These are phyloP conservation scores for Alectoria sarmentosa DNA, from an alignment of 495 filamentous ascomycete genomes.

Conservation along the genomic window DNA sequence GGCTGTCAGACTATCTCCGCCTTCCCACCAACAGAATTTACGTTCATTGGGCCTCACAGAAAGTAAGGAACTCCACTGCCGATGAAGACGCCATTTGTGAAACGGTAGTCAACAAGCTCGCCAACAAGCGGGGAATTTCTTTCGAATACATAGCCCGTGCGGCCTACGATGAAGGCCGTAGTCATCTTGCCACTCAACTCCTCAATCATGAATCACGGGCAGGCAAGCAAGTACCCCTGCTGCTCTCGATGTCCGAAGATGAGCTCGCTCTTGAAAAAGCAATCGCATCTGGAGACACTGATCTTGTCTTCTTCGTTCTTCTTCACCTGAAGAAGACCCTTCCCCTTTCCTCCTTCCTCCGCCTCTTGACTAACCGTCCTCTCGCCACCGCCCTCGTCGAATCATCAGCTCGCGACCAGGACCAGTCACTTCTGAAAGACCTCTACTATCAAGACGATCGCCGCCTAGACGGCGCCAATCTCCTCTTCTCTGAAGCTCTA, in stretches of 20 bases:
- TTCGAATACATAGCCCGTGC: slow-evolving; percentile 90
- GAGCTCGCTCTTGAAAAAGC: slow-evolving; percentile 95
- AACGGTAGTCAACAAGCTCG: slow-evolving; percentile 77
- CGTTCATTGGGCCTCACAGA: slow-evolving; percentile 93
- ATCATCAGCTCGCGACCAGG: slow-evolving; percentile 65
- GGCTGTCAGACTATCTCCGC: slow-evolving; percentile 80
- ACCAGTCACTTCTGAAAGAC: slow-evolving; percentile 82
- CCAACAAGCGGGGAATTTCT: slow-evolving; percentile 82
- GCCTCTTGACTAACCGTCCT: slow-evolving; percentile 80
- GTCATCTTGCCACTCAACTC: slow-evolving; percentile 77
- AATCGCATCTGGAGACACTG: slow-evolving; percentile 90
- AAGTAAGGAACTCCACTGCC: slow-evolving; percentile 76
- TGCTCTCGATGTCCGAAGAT: slow-evolving; percentile 93
- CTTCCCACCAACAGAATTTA: slow-evolving; percentile 87
- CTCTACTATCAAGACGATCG: slow-evolving; percentile 97
- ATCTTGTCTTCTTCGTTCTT: slow-evolving; percentile 84
- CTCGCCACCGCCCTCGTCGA: slow-evolving; percentile 87
- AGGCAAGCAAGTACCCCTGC: slow-evolving; percentile 89
- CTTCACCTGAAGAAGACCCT: slow-evolving; percentile 85
- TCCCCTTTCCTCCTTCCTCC: slow-evolving; percentile 85
- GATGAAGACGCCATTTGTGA: slow-evolving; percentile 85
- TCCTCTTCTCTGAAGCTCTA: slow-evolving; percentile 77
- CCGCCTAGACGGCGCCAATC: slow-evolving; percentile 77
- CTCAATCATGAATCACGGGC: slow-evolving; percentile 90
- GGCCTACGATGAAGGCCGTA: slow-evolving; percentile 91